Conservation (phyloP, 2,329 filamentous ascomycete species). For the Rugonectria rugulosa region DNA sequence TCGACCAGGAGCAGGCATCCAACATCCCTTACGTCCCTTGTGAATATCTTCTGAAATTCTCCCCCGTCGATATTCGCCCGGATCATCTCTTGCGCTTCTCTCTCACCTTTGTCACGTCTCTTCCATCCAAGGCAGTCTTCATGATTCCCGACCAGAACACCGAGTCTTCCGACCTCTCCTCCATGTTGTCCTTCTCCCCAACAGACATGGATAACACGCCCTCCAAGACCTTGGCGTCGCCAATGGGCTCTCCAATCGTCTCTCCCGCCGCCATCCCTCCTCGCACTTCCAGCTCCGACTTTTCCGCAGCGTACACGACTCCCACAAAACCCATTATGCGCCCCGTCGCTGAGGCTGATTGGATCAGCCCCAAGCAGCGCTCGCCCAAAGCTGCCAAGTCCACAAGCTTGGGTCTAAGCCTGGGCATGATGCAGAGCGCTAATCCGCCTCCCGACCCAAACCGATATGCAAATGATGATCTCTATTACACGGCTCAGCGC, state of each 20-base stretch:
- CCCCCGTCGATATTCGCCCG: not conserved
- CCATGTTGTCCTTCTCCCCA: slow-evolving; percentile 36
- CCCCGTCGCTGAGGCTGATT: slow-evolving; percentile 68
- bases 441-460: slow-evolving; percentile 56
- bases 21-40: not conserved
- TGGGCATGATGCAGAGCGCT: slow-evolving; percentile 42
- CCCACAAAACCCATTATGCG: slow-evolving; percentile 52
- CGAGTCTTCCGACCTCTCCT: slow-evolving; percentile 27
- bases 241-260: slow-evolving; percentile 38
- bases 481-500: slow-evolving; percentile 58
- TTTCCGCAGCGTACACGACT: slow-evolving; percentile 23
- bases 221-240: not conserved
- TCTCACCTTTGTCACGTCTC: not conserved
- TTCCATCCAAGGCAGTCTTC: slow-evolving; percentile 6
- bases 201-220: slow-evolving; percentile 36
- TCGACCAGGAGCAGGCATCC: slow-evolving; percentile 15
- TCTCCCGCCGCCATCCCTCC: slow-evolving; percentile 73
- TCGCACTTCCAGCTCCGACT: slow-evolving; percentile 66
- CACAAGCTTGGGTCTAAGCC: slow-evolving; percentile 26
- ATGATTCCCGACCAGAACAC: slow-evolving; percentile 35
- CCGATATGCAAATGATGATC: slow-evolving; percentile 63
- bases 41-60: not conserved
- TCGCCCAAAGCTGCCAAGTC: slow-evolving; percentile 16
- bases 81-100: not conserved
- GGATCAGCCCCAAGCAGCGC: slow-evolving; percentile 56